These are phyloP conservation scores for Auriscalpium orientale DNA, from an alignment of 768 basidiomycete genomes.

Conservation along the genomic window DNA sequence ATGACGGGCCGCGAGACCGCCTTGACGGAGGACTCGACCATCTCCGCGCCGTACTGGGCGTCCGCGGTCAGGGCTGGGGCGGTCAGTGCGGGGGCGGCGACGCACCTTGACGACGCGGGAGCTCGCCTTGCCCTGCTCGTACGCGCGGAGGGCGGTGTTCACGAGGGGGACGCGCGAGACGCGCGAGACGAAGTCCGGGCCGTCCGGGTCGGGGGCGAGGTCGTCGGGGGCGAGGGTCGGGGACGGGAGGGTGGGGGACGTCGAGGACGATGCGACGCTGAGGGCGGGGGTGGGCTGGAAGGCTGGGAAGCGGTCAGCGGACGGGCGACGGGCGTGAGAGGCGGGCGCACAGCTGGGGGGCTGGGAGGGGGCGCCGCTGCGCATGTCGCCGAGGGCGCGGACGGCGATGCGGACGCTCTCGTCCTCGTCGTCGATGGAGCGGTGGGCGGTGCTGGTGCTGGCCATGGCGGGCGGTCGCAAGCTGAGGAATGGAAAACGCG, in stretches of 20 bases:
- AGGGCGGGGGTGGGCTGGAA: slow-evolving; percentile 30
- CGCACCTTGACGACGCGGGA: slow-evolving; percentile 80
- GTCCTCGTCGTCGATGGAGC: slow-evolving; percentile 46
- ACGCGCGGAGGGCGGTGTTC: slow-evolving; percentile 61
- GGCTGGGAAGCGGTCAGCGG: slow-evolving; percentile 12
- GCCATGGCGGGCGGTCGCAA: slow-evolving; percentile 1
- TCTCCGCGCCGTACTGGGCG: slow-evolving; percentile 76
- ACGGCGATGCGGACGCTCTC: slow-evolving; percentile 78
- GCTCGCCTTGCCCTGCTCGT: slow-evolving; percentile 78
- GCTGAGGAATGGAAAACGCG: background rate
- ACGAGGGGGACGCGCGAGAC: slow-evolving; percentile 69
- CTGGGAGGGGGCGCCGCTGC: slow-evolving; percentile 33
- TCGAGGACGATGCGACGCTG: slow-evolving; percentile 24
- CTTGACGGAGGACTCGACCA: slow-evolving; percentile 80
- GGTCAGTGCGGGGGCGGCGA: no score
- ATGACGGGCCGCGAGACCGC: slow-evolving; percentile 78
- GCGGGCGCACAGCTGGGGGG: slow-evolving; percentile 20
- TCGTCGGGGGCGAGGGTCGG: slow-evolving; percentile 22
- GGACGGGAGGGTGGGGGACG: slow-evolving; percentile 24
- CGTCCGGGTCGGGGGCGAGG: slow-evolving; percentile 11
- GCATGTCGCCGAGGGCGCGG: slow-evolving; percentile 71
- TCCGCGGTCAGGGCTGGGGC: background rate
- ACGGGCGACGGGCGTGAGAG: background rate
- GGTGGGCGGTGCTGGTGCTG: slow-evolving; percentile 6
- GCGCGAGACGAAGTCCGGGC: slow-evolving; percentile 40